A percentile compares a stretch with the other conserved stretches of the same genome.
Evolutionary conservation across 228 moss, liverwort and hornwort species (phyloP).

Genomic region (Sphagnum fallax): DNA sequence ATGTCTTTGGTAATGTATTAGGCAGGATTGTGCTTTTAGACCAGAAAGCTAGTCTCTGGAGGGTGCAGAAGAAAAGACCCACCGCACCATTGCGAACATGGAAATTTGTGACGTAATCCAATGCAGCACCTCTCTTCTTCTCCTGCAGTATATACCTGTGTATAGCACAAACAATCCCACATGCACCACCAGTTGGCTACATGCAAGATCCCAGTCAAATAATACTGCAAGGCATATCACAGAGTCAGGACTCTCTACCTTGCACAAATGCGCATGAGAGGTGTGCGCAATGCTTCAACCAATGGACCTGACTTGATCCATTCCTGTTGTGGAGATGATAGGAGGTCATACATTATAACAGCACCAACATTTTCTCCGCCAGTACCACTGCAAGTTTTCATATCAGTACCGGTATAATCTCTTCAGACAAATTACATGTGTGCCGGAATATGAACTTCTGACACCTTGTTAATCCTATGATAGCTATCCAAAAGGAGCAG

Average conservation of each 20-base stretch:
- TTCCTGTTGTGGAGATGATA: conserved; percentile 52
- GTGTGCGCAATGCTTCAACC: conserved; percentile 47
- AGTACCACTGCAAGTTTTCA: conserved; percentile 19
- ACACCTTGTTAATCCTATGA: neutral
- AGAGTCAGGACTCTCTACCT: conserved; percentile 29
- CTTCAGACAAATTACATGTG: too few species aligned
- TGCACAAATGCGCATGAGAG: conserved; percentile 80
- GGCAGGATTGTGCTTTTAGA: too few species aligned
- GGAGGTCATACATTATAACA: conserved; percentile 43
- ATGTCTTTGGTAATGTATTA: too few species aligned
- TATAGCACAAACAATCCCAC: neutral
- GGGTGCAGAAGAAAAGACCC: conserved; percentile 10
- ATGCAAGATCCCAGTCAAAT: neutral
- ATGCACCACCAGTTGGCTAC: neutral
- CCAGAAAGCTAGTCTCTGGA: neutral
- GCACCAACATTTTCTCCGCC: conserved; percentile 27
- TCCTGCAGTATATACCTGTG: conserved; percentile 73
- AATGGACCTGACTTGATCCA: conserved; percentile 59
- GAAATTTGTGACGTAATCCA: conserved; percentile 89
- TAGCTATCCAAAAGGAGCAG: neutral
- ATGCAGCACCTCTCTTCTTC: conserved; percentile 88
- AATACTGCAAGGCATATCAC: neutral
- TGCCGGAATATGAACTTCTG: too few species aligned
- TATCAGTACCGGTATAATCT: neutral
- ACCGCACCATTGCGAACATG: conserved; percentile 99